A percentile compares a stretch with the other conserved stretches of the same genome.
These are phyloP conservation scores for Rachicladosporium sp. DNA, from an alignment of 2,329 filamentous ascomycete genomes.

Conservation along the genomic window DNA sequence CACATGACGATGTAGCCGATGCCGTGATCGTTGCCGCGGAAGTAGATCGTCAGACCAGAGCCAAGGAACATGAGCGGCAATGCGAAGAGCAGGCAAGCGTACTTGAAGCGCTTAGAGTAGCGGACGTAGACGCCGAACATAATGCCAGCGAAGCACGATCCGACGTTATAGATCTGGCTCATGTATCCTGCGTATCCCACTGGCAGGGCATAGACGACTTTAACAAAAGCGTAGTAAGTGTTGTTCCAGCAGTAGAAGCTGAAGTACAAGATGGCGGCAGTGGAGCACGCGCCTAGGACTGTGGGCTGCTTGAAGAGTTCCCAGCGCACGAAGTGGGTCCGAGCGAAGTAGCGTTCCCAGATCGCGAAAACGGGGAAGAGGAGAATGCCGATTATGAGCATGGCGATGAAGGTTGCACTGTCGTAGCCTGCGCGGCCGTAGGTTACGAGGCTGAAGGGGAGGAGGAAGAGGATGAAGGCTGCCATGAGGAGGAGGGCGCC, in stretches of 20 bases:
- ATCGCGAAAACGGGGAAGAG: conserved; percentile 28
- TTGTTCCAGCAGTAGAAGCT: conserved; percentile 26
- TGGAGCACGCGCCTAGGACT: conserved; percentile 39
- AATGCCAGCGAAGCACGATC: conserved; percentile 32
- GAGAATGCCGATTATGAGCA: conserved; percentile 30
- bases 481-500: conserved; percentile 49
- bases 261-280: conserved; percentile 27
- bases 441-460: conserved; percentile 48
- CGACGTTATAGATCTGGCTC: conserved; percentile 23
- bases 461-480: conserved; percentile 51
- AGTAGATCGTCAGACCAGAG: conserved; percentile 18
- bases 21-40: conserved; percentile 21
- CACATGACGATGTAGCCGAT: conserved; percentile 40
- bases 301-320: conserved; percentile 38
- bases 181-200: conserved; percentile 19
- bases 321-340: conserved; percentile 31
- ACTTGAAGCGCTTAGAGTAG: conserved; percentile 38
- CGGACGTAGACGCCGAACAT: conserved; percentile 37
- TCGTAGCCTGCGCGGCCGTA: conserved; percentile 13
- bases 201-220: conserved; percentile 27
- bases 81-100: conserved; percentile 24
- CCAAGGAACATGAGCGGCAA: conserved; percentile 25
- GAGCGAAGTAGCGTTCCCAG: conserved; percentile 30
- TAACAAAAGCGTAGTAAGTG: conserved; percentile 30
- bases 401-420: conserved; percentile 16